A percentile compares a stretch with the other conserved stretches of the same genome.
Conservation (phyloP, 2,329 filamentous ascomycete species). For the Penicillium sp. region DNA sequence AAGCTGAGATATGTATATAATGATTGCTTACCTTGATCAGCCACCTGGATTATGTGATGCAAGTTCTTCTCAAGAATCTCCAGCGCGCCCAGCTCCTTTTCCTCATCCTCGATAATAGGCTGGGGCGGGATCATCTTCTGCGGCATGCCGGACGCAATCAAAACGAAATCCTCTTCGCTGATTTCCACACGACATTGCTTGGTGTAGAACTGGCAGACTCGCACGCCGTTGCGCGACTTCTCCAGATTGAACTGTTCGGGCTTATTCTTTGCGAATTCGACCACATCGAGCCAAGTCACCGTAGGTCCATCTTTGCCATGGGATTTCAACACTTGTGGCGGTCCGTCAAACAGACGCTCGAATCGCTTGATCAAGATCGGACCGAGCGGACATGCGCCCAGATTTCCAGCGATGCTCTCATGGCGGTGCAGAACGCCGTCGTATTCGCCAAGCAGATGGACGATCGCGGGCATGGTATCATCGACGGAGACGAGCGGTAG, state of each 20-base stretch:
- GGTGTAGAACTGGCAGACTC: constrained; percentile 77
- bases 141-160: constrained; percentile 79
- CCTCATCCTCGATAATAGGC: constrained; percentile 81
- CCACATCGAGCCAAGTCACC: constrained; percentile 81
- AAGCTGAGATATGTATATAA: background rate
- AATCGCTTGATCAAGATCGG: constrained; percentile 83
- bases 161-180: constrained; percentile 79
- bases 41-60: constrained; percentile 73
- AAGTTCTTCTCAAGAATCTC: constrained; percentile 81
- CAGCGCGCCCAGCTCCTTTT: constrained; percentile 77
- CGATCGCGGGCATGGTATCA: constrained; percentile 71
- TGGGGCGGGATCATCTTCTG: constrained; percentile 79
- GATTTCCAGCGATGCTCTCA: constrained; percentile 80
- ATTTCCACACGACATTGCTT: constrained; percentile 83
- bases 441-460: constrained; percentile 74
- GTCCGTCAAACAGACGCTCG: constrained; percentile 80
- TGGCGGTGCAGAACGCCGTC: constrained; percentile 81
- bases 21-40: constrained; percentile 64
- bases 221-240: constrained; percentile 65
- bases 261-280: constrained; percentile 78
- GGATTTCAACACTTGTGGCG: constrained; percentile 66
- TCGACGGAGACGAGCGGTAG: constrained; percentile 62
- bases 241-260: constrained; percentile 74
- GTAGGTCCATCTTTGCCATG: constrained; percentile 60
- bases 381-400: constrained; percentile 78